Conservation (phyloP, 805 yeast species). For the Tetrapisispora arboricola region DNA sequence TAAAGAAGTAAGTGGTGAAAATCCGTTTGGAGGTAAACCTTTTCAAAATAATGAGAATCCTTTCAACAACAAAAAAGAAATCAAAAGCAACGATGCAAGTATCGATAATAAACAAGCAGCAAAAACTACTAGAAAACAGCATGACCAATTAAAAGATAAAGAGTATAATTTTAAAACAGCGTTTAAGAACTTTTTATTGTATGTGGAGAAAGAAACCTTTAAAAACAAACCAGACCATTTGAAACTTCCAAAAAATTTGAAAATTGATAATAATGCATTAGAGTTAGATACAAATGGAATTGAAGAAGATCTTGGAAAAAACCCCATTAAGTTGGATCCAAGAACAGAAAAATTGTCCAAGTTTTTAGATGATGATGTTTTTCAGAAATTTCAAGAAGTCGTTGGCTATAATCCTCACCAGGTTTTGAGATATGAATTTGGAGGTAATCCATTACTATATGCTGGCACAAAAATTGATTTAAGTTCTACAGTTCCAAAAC, state of each 20-base stretch:
- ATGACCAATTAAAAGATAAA: conserved; percentile 20
- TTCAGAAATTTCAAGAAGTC: conserved; percentile 65
- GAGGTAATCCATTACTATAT: conserved; percentile 69
- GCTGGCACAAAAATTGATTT: conserved; percentile 35
- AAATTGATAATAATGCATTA: conserved; percentile 42
- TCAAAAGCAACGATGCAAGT: not conserved
- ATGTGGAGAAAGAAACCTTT: conserved; percentile 62
- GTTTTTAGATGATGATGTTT: conserved; percentile 62
- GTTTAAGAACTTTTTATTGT: conserved; percentile 59
- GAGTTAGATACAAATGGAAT: conserved; percentile 33
- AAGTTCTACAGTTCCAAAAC: conserved; percentile 40
- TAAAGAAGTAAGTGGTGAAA: conserved; percentile 3
- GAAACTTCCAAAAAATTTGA: conserved; percentile 40
- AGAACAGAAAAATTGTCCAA: conserved; percentile 41
- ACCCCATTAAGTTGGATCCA: conserved; percentile 27
- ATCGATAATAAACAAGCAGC: conserved; percentile 19
- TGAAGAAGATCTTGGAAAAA: conserved; percentile 21
- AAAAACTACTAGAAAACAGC: conserved; percentile 27
- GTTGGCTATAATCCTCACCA: conserved; percentile 80
- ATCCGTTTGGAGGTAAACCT: conserved; percentile 26
- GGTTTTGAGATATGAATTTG: conserved; percentile 73
- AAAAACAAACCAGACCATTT: conserved; percentile 40
- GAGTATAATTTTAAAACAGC: conserved; percentile 14
- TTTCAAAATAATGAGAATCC: conserved; percentile 30
- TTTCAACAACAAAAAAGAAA: conserved; percentile 6